Base-by-base conservation (phyloP, 257 asterid genomes). In the Lycium ferocissimum region DNA sequence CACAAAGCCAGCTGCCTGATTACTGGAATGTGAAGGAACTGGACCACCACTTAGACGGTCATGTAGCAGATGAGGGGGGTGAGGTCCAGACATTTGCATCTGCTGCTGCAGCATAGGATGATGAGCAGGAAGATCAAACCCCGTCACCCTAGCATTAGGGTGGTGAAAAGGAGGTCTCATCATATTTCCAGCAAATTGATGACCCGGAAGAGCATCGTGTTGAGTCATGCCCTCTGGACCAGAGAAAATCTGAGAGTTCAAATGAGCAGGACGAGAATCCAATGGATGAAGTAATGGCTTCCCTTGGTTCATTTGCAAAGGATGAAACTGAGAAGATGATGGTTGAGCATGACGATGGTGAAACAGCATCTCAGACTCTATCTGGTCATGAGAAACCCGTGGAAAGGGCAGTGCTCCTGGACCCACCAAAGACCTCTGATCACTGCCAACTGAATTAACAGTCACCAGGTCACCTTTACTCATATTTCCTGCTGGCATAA, bases 51-150 rank as follows among this genome's bases (percentile, higher is more conserved):
- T 89, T 37, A 92, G 89, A 65, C 88, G 89, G 58, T 92, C 93
- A 7, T 89, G 91, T 69, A 82, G 85, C 15, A 87, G 65, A 72
- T 87, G 92, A 49, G 92, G 91, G 73, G 91, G 86, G 83, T 84
- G 90, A 90, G 88, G 88, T 35, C 94, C 92, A 20, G 93, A 80
- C 88, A 93, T 91, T 85, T 91, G 97, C 95, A 92, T 89, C 86
- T 91, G 97, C 86, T 91, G 97, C 88, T 92, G 94, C 86, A 92
- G 81, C 86, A 88, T 76, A 72, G 93, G 84, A 84, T 90, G 92
- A 79, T 86, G 97, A 9, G 93, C 82, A 80, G 94, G 89, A 87
- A 88, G 85, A 70, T 94, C 96, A 72, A 91, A 91, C 71, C 95
- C 94, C 37, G 92, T 83, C 80, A 89, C 88, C 88, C 94, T 88